phyloP scores from a whole-genome alignment of 129 eudicot species.

The Pulicaria dysenterica region DNA sequence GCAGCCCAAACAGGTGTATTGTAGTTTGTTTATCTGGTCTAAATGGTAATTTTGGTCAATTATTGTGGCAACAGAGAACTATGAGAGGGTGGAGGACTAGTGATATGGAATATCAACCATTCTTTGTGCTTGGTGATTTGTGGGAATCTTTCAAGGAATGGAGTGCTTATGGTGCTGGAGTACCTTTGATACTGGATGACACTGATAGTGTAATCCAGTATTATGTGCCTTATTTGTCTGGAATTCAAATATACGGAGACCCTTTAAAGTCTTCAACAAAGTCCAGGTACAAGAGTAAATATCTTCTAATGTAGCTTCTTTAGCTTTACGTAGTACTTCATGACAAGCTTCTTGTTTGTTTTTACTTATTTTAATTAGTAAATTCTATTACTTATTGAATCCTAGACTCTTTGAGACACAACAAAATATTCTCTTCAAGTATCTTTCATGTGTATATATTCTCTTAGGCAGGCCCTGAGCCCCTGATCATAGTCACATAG shows the following conservation, averaged over 20 bases:
- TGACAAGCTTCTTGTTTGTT: conserved; percentile 47
- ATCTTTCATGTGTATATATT: too few relatives aligned
- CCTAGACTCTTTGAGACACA: too few relatives aligned
- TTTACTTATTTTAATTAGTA: conserved; percentile 35
- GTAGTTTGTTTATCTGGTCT: conserved; percentile 17
- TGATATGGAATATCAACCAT: conserved; percentile 56
- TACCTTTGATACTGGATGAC: conserved; percentile 72
- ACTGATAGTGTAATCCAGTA: conserved; percentile 74
- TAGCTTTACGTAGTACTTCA: conserved; percentile 20
- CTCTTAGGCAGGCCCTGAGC: too few relatives aligned
- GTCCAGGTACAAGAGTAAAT: conserved; percentile 28
- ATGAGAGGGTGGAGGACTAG: conserved; percentile 59
- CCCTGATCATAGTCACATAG: too few relatives aligned
- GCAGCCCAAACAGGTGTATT: conserved; percentile 12
- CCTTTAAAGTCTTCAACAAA: conserved; percentile 29
- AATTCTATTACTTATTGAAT: not conserved
- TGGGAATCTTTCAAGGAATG: conserved; percentile 86
- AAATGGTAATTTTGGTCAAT: conserved; percentile 21
- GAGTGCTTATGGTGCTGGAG: conserved; percentile 96
- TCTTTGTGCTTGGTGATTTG: conserved; percentile 68
- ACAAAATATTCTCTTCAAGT: too few relatives aligned
- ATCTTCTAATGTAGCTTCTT: not conserved
- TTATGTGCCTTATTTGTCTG: conserved; percentile 92
- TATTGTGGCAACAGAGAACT: conserved; percentile 50
- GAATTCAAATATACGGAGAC: conserved; percentile 74